Evolutionary conservation across 495 filamentous ascomycete genomes (phyloP), one percentile per base, ranked within the genome.

Genomic region (Penicillium pulvis): DNA sequence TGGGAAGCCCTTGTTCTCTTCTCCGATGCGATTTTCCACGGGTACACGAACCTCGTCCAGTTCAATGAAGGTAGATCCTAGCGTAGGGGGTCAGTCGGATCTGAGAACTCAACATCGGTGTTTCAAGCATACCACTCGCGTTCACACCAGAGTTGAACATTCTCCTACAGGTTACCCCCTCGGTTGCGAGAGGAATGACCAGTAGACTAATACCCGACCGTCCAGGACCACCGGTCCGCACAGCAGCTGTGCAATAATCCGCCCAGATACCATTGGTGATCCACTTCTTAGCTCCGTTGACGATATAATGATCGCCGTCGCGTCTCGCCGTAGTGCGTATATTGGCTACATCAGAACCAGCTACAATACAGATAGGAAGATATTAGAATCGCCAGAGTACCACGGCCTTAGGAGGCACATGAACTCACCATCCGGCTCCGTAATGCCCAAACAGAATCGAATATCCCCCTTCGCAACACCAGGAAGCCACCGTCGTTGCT

Each of bases 141-240:
- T 75, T 74, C 0, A 76, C 72, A 14, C 89, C 80, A 10, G 90
- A 92, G 72, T 95, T 93, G 24, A 81, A 82, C 26, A 90, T 95
- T 78, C 91, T 87, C 71, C 91, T 87, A 45, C 84, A 72, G 67
- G 81, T 75, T 19, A 85, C 75, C 1, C 82, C 82, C 2, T 65
- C 53, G n/a, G 73, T 68, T 35, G 72, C 63, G 48, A 83, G 61
- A 3, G 81, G 78, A 30, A 85, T 81, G 9, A 85, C 78, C 2
- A 85, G 72, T 36, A 83, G 59, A 31, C 77, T 81, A 30, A 85
- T 75, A 3, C 82, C 82, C 28, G 57, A 53, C 35, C 64, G 67
- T 11, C 82, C 81, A 16, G 75, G 60, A 3, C 78, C 80, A 17
- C 82, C 82, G 7, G 81, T 85, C 23, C 82, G 67, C 5, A 83